Evolutionary conservation across 129 eudicot species (phyloP).

Genomic region (Flaveria trinervia): DNA sequence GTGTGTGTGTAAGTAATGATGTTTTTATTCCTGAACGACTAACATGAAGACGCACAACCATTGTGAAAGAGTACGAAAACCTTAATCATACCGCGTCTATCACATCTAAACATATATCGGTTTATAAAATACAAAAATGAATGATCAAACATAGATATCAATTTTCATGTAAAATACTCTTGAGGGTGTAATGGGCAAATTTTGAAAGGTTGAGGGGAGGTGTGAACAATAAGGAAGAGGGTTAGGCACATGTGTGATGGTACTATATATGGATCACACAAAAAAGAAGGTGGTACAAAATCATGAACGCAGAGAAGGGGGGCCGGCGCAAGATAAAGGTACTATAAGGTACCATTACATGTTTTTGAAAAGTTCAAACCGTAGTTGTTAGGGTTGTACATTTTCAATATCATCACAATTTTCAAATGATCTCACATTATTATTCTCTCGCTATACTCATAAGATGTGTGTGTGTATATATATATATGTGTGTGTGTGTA

Average conservation of each 20-base stretch:
- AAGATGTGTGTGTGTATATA: too few species aligned
- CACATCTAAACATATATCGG: background rate
- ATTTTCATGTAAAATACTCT: background rate
- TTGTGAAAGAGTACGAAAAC: background rate
- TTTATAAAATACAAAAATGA: background rate
- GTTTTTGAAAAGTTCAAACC: slow-evolving; percentile 25
- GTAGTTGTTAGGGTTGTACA: slow-evolving; percentile 28
- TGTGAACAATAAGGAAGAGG: background rate
- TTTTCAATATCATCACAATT: slow-evolving; percentile 24
- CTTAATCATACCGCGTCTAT: background rate
- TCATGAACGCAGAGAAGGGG: slow-evolving; percentile 9
- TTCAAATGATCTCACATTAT: slow-evolving; percentile 17
- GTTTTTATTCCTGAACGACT: too few species aligned
- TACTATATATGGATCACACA: slow-evolving; percentile 29
- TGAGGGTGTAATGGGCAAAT: background rate
- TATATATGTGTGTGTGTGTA: too few species aligned
- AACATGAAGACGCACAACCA: background rate
- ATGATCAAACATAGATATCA: background rate
- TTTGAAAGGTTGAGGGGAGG: background rate
- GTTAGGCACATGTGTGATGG: slow-evolving; percentile 32
- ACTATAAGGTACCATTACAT: background rate
- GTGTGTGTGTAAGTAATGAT: too few species aligned
- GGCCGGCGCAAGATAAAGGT: background rate
- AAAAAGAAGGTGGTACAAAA: slow-evolving; percentile 21
- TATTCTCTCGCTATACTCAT: background rate